Percentiles rank a stretch among this genome's conserved stretches.
phyloP scores from a whole-genome alignment of 352 stramenopile species.

The Globisporangium middletonii region DNA sequence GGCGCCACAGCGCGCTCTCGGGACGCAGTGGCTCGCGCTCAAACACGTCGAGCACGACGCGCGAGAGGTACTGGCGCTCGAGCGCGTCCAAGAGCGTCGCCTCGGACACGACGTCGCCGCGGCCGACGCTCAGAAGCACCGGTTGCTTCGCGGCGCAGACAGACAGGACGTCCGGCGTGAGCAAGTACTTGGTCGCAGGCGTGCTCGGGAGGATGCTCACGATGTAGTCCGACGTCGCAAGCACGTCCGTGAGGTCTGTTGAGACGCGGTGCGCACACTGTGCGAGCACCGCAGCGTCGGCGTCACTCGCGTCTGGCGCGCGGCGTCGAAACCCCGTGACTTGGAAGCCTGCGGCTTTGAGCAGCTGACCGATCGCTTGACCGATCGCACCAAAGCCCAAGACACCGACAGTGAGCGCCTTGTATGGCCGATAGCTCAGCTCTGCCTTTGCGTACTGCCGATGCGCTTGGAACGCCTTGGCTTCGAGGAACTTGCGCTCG shows the following conservation, averaged over 20 bases:
- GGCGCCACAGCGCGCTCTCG: slow-evolving; percentile 56
- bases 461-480: slow-evolving; percentile 27
- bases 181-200: slow-evolving; percentile 48
- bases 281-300: too few species aligned
- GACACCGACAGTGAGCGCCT: slow-evolving; percentile 43
- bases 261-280: too few species aligned
- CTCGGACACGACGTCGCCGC: slow-evolving; percentile 72
- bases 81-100: slow-evolving; percentile 50
- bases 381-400: slow-evolving; percentile 62
- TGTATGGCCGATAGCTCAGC: slow-evolving; percentile 39
- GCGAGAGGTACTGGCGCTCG: slow-evolving; percentile 48
- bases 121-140: slow-evolving; percentile 85
- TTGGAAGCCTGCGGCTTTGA: slow-evolving; percentile 47
- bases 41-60: slow-evolving; percentile 61
- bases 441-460: slow-evolving; percentile 25
- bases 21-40: slow-evolving; percentile 45
- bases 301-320: slow-evolving; percentile 31
- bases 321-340: slow-evolving; percentile 66
- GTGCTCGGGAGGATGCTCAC: slow-evolving; percentile 85
- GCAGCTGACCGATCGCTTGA: slow-evolving; percentile 40
- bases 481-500: slow-evolving; percentile 58
- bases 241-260: slow-evolving; percentile 34
- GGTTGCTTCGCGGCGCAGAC: slow-evolving; percentile 46
- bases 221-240: slow-evolving; percentile 64
- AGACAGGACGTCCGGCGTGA: slow-evolving; percentile 40